phyloP scores from a whole-genome alignment of 2,329 filamentous ascomycete species.

The Ceratocystis colombiana region DNA sequence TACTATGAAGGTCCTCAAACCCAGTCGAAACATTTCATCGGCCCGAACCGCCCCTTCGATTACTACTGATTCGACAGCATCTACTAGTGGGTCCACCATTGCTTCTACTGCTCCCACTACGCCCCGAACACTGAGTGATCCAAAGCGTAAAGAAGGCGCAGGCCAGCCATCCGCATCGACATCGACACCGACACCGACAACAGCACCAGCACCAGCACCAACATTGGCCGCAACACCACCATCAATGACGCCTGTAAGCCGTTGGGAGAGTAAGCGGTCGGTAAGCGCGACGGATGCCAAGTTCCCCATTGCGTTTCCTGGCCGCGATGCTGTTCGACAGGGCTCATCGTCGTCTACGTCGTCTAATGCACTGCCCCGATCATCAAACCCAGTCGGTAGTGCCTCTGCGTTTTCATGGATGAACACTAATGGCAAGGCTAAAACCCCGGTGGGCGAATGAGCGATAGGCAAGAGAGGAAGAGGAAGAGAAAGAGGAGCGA shows the following conservation, averaged over 20 bases:
- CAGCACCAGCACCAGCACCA: not conserved
- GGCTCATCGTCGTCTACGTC: conserved; percentile 34
- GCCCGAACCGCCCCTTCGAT: conserved; percentile 33
- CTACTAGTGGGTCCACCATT: not conserved
- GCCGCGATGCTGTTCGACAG: conserved; percentile 45
- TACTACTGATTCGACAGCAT: not conserved
- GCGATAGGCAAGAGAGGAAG: not conserved
- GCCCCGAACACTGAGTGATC: conserved; percentile 31
- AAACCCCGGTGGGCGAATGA: conserved; percentile 26
- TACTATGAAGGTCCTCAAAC: conserved; percentile 84
- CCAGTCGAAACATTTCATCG: conserved; percentile 55
- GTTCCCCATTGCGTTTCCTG: conserved; percentile 29
- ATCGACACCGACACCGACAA: conserved; percentile 1
- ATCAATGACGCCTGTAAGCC: conserved; percentile 9
- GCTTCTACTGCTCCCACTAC: conserved; percentile 30
- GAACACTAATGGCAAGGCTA: conserved; percentile 45
- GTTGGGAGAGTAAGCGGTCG: conserved; percentile 27
- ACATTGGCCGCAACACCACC: conserved; percentile 11
- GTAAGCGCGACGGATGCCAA: conserved; percentile 21
- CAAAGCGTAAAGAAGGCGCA: conserved; percentile 31
- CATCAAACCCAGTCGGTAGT: conserved; percentile 77
- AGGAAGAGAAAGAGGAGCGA: not conserved
- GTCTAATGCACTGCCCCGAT: conserved; percentile 39
- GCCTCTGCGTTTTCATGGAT: conserved; percentile 93
- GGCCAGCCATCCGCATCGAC: not conserved